Evolutionary conservation across 2,329 filamentous ascomycete genomes (phyloP).

Genomic region (Pseudocercospora eumusae): DNA sequence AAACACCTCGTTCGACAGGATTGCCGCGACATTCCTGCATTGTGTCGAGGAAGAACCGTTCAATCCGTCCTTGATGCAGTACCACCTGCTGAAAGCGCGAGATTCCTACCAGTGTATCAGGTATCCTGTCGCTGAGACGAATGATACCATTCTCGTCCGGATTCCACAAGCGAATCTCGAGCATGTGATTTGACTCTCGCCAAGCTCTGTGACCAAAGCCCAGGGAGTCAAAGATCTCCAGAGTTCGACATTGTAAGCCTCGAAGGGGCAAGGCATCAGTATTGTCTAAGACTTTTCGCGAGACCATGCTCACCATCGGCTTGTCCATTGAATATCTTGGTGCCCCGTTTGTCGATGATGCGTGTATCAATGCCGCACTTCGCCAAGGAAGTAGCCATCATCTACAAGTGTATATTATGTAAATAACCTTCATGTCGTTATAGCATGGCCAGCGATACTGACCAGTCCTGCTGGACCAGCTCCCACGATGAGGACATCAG

Average conservation of each 20-base stretch:
- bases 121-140: conserved; percentile 58
- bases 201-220: conserved; percentile 62
- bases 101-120: conserved; percentile 56
- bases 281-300: neutral
- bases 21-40: conserved; percentile 54
- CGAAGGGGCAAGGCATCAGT: neutral
- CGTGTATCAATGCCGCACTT: conserved; percentile 45
- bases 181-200: conserved; percentile 65
- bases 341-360: conserved; percentile 46
- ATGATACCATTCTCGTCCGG: conserved; percentile 61
- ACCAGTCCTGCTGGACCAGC: conserved; percentile 27
- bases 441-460: neutral
- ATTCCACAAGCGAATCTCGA: conserved; percentile 61
- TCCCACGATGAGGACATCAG: conserved; percentile 40
- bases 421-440: neutral
- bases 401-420: conserved; percentile 20
- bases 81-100: conserved; percentile 61
- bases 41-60: conserved; percentile 50
- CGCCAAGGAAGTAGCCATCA: conserved; percentile 47
- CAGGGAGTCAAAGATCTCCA: conserved; percentile 59
- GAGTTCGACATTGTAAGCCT: conserved; percentile 45
- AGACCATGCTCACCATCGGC: conserved; percentile 35
- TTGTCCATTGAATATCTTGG: conserved; percentile 44
- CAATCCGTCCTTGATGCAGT: conserved; percentile 69
- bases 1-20: conserved; percentile 60